Base-by-base conservation (phyloP, 331 rosid species). In the Phaseolus coccineus region DNA sequence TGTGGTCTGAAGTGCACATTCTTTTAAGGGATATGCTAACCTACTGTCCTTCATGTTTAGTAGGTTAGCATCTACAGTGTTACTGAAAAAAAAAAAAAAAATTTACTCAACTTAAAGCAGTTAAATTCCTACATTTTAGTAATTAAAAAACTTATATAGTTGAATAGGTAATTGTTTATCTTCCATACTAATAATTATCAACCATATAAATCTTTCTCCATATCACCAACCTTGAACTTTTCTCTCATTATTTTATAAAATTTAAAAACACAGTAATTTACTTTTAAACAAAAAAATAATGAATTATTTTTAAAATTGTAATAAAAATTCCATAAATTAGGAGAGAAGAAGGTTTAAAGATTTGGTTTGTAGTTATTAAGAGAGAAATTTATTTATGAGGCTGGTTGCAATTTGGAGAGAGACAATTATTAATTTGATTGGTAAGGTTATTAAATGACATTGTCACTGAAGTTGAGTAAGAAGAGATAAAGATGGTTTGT, bases 211-310 rank as follows among this genome's bases (percentile, higher is more conserved):
- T 62, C 25, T 16, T 63, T 63, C 15, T 33, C 28, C 47, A n/a
- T n/a, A n/a, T n/a, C 19, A 52, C 19, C 1, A 31, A 9, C 47
- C 40, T 71, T 13, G 25, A n/a, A 50, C 28, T 30, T 51, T 31
- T 33, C 46, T 33, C 30, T 71, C 31, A 12, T n/a, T 69, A 50
- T 71, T 48, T 50, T 71, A 51, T 71, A 69, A 69, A 14, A 27
- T 5, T 14, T 35, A 35, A 63, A 35, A 4, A n/a, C 37, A 9
- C 8, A 37, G 15, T 64, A 64, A 64, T 16, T 16, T 64, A 8
- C 27, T 35, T n/a, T 8, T 6, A 35, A 62, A 33, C 11, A 28
- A 16, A 64, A 37, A 62, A 15, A 33, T 4, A 47, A 7, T 35
- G 39, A 64, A 35, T 71, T 12, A n/a, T 35, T 55, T 30, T 35